These are phyloP conservation scores for Ambrosia hybrid DNA, from an alignment of 140 eudicot species.

Conservation along the genomic window DNA sequence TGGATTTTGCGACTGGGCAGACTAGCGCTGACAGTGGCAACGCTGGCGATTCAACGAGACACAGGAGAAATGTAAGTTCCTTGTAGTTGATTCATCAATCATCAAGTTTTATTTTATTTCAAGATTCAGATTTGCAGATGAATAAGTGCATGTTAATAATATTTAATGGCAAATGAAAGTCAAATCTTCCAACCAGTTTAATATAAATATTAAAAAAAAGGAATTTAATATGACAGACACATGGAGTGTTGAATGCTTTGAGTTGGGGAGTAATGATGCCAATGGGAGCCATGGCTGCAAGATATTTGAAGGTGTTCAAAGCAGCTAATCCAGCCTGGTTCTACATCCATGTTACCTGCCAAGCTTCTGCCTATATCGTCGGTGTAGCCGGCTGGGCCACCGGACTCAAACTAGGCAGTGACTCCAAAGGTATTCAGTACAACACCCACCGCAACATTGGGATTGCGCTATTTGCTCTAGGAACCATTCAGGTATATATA, in stretches of 20 bases:
- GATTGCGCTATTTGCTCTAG: slow-evolving; percentile 68
- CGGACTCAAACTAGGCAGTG: slow-evolving; percentile 90
- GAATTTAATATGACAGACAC: slow-evolving; percentile 48
- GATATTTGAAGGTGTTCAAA: slow-evolving; percentile 78
- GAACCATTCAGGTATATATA: slow-evolving; percentile 69
- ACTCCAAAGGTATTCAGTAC: slow-evolving; percentile 53
- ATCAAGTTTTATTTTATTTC: background rate
- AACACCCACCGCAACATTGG: slow-evolving; percentile 66
- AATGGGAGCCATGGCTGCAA: slow-evolving; percentile 76
- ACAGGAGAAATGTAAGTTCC: slow-evolving; percentile 62
- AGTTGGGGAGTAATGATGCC: slow-evolving; percentile 95
- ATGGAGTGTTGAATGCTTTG: slow-evolving; percentile 76
- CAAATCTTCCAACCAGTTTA: background rate
- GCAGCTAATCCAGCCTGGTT: slow-evolving; percentile 87
- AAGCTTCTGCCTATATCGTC: slow-evolving; percentile 60
- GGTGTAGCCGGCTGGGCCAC: slow-evolving; percentile 96
- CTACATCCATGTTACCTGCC: slow-evolving; percentile 74
- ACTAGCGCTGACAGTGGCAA: slow-evolving; percentile 28
- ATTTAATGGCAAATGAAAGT: background rate
- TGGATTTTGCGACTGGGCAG: slow-evolving; percentile 59
- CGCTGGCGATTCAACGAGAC: slow-evolving; percentile 43
- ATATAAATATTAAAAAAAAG: background rate
- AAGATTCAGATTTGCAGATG: slow-evolving; percentile 8
- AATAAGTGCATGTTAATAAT: background rate
- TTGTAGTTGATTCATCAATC: background rate